Evolutionary conservation across 1,284 basidiomycete genomes (phyloP).

Genomic region (Leccinum angustisporum): DNA sequence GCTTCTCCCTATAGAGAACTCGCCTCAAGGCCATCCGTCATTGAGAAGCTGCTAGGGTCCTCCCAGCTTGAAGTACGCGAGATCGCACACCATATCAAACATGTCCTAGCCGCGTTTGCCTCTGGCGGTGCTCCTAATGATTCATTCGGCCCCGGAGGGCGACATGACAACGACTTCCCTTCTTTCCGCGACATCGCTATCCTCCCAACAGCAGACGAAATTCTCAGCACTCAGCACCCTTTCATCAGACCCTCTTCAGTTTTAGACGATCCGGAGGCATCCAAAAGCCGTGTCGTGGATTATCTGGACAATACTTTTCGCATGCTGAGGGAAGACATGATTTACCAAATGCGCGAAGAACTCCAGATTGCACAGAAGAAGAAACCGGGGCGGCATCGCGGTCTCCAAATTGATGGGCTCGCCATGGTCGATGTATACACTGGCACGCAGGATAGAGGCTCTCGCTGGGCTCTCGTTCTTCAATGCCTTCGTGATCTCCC

Average conservation of each 20-base stretch:
- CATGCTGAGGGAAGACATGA: constrained; percentile 64
- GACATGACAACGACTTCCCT: constrained; percentile 64
- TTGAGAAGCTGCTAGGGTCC: constrained; percentile 40
- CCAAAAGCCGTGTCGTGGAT: constrained; percentile 38
- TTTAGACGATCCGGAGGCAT: constrained; percentile 45
- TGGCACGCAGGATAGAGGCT: constrained; percentile 36
- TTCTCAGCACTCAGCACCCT: constrained; percentile 43
- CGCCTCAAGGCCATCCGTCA: constrained; percentile 37
- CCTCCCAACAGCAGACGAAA: constrained; percentile 60
- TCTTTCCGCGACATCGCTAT: constrained; percentile 59
- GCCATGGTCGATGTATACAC: constrained; percentile 39
- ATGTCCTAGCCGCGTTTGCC: constrained; percentile 35
- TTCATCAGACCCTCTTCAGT: constrained; percentile 47
- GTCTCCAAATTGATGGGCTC: constrained; percentile 44
- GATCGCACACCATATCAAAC: constrained; percentile 45
- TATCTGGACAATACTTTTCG: constrained; percentile 68
- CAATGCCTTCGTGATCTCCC: constrained; percentile 43
- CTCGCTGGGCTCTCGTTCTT: constrained; percentile 51
- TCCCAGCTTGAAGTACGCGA: constrained; percentile 35
- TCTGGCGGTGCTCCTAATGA: constrained; percentile 18
- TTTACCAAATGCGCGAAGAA: constrained; percentile 64
- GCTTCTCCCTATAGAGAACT: constrained; percentile 40
- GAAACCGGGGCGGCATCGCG: constrained; percentile 49
- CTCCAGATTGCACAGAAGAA: constrained; percentile 44
- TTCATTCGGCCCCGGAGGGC: constrained; percentile 46